A percentile compares a stretch with the other conserved stretches of the same genome.
These are phyloP conservation scores for Cadophora sp. DNA, from an alignment of 2,329 filamentous ascomycete genomes.

Conservation along the genomic window DNA sequence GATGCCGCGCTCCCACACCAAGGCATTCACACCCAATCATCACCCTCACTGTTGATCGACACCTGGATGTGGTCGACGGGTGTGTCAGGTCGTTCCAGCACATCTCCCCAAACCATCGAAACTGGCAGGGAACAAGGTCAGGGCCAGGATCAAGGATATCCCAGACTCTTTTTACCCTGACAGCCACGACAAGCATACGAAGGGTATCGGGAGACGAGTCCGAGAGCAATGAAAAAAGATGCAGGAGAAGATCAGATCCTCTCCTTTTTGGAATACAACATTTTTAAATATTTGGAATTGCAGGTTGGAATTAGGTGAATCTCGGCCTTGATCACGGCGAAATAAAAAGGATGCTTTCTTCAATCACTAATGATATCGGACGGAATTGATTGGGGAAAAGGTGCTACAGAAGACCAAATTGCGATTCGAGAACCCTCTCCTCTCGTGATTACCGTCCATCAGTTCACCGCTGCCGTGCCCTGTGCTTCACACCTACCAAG, in stretches of 20 bases:
- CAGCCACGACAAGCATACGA: constrained; percentile 1
- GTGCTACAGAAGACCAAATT: not conserved
- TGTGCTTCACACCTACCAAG: not conserved
- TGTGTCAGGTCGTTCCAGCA: constrained; percentile 17
- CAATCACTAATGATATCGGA: not conserved
- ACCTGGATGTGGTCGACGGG: constrained; percentile 22
- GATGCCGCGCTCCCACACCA: not conserved
- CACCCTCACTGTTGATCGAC: constrained; percentile 11
- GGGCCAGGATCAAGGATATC: not conserved
- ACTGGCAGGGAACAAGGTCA: not conserved
- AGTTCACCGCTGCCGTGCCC: constrained; percentile 1
- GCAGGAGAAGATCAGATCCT: not conserved
- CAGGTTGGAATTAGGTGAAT: not conserved
- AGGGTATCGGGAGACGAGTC: constrained; percentile 9
- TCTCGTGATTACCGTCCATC: not conserved
- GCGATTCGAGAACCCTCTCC: not conserved
- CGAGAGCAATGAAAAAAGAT: not conserved
- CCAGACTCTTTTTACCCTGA: not conserved
- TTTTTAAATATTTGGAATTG: not conserved
- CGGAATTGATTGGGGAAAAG: not conserved
- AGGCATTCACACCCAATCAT: not conserved
- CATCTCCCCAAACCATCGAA: not conserved
- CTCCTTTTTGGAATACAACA: not conserved
- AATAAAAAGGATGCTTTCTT: not conserved
- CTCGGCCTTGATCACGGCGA: not conserved